phyloP scores from a whole-genome alignment of 192 early-diverging fungal genomes.

The Jimgerdemannia lactiflua region DNA sequence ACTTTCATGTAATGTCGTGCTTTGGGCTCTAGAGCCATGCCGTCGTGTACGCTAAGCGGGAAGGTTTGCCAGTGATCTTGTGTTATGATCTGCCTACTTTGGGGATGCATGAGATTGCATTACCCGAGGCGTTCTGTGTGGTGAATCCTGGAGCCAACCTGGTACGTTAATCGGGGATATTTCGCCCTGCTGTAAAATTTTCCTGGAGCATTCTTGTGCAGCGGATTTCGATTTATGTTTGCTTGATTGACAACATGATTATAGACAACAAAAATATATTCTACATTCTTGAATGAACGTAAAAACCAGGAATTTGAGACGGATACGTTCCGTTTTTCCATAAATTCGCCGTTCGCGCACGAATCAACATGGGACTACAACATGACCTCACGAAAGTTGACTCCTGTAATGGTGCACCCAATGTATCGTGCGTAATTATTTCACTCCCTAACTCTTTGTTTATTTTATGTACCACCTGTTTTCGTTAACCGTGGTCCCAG shows the following conservation, averaged over 20 bases:
- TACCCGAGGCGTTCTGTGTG: conserved; percentile 54
- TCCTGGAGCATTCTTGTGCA: not conserved
- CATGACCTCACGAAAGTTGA: conserved; percentile 44
- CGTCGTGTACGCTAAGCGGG: conserved; percentile 45
- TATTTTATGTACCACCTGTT: not conserved
- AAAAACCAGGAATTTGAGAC: conserved; percentile 46
- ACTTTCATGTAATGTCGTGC: not conserved
- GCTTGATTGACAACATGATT: not conserved
- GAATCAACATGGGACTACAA: conserved; percentile 69
- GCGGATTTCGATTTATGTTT: not conserved
- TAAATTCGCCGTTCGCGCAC: conserved; percentile 61
- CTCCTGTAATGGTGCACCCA: conserved; percentile 36
- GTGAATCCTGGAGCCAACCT: conserved; percentile 59
- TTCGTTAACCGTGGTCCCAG: not conserved
- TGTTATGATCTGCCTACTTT: conserved; percentile 42
- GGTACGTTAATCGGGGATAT: conserved; percentile 15
- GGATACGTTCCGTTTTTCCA: conserved; percentile 54
- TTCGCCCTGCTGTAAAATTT: not conserved
- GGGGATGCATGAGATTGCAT: conserved; percentile 34
- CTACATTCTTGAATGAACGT: not conserved
- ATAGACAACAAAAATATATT: not conserved
- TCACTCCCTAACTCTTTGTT: not conserved
- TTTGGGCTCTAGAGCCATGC: conserved; percentile 30
- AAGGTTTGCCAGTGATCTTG: conserved; percentile 51
- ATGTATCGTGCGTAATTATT: conserved; percentile 37